phyloP scores from a whole-genome alignment of 2,329 filamentous ascomycete genomes.

The Pseudogymnoascus sp. region DNA sequence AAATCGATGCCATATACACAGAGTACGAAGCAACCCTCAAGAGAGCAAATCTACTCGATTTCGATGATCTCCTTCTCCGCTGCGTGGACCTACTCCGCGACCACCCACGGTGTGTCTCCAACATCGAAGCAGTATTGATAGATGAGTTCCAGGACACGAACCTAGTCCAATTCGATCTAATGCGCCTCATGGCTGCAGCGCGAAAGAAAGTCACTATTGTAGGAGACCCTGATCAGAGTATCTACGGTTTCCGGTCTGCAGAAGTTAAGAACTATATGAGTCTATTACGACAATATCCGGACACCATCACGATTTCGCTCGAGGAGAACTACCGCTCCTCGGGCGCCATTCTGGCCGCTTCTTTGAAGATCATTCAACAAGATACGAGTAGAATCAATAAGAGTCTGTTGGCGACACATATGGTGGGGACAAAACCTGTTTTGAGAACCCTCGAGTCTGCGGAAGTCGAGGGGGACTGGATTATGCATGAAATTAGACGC shows the following conservation, averaged over 20 bases:
- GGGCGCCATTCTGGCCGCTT: constrained; percentile 70
- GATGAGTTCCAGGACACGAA: constrained; percentile 99
- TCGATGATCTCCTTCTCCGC: constrained; percentile 81
- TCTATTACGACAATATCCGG: constrained; percentile 67
- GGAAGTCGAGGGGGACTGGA: constrained; percentile 74
- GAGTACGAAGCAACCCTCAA: constrained; percentile 73
- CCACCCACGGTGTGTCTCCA: constrained; percentile 74
- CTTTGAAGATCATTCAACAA: constrained; percentile 83
- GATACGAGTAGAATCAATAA: constrained; percentile 76
- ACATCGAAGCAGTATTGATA: constrained; percentile 84
- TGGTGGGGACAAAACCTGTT: constrained; percentile 70
- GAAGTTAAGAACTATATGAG: constrained; percentile 82
- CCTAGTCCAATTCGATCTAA: constrained; percentile 86
- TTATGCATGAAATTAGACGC: constrained; percentile 74
- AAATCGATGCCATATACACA: constrained; percentile 60
- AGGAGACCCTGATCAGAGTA: constrained; percentile 94
- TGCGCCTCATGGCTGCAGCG: constrained; percentile 73
- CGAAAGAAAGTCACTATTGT: constrained; percentile 81
- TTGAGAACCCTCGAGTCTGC: constrained; percentile 66
- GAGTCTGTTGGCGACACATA: constrained; percentile 69
- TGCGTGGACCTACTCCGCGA: constrained; percentile 71
- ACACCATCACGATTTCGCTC: constrained; percentile 73
- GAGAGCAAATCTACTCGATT: constrained; percentile 78
- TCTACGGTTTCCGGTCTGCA: constrained; percentile 90
- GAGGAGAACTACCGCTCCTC: constrained; percentile 95